Evolutionary conservation across 2,329 filamentous ascomycete genomes (phyloP), one percentile per base, ranked within the genome.

Genomic region (Sporothrix variecibatus): DNA sequence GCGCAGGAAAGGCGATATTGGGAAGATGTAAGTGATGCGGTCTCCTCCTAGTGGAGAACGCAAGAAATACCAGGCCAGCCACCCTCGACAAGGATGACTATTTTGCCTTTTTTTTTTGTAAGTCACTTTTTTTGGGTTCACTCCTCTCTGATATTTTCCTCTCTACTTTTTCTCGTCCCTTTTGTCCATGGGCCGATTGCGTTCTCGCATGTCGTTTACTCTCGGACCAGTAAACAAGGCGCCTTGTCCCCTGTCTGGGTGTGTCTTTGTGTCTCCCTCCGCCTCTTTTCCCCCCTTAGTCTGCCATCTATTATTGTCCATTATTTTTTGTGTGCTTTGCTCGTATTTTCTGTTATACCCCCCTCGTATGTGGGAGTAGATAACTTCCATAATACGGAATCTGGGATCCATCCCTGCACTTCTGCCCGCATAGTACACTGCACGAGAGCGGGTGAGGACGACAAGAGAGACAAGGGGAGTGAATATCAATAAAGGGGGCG

Each of bases 61-160:
- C 43, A 71, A 76, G 73, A 78, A 76, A 77, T 77, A 78, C 77
- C 77, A 74, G 73, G 76, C 72, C 77, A 79, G 76, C 77, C 78
- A 75, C 70, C 70, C 49, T 72, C 26, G 46, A 68, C 40, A 65
- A 65, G 60, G 38, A 53, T 49, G 34, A 23, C 49, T 49, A 38
- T 26, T 34, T 31, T 38, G 53, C 3, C 51, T 64, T 28, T 43
- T 7, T 53, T 26, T 65, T 53, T 46, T 43, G 8, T 49, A 49
- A 20, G 23, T 8, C 3, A n/a, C 26, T 40, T 67, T 51, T 28
- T 43, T 53, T n/a, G 8, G 43, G 38, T 70, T 69, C 2, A 34
- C 23, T 56, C 34, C 46, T 58, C n/a, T 73, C 26, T 58, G 53
- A 31, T 64, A 7, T 23, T 23, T 64, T 20, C 31, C 53, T 49